Base-by-base conservation (phyloP, 768 basidiomycete species). In the Bullera alba region DNA sequence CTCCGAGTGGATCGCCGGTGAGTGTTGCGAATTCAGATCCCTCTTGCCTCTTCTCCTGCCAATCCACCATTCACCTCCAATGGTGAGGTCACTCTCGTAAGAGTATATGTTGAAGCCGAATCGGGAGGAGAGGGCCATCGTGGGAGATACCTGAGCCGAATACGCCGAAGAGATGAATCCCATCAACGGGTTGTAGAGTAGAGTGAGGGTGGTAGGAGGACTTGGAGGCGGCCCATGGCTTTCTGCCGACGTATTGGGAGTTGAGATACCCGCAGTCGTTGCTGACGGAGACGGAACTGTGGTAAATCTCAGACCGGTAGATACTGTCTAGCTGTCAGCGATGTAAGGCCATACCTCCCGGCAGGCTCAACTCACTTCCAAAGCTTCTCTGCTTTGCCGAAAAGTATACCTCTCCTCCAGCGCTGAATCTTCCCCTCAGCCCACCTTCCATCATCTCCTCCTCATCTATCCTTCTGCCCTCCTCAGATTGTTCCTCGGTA, bases 71-170 rank as follows among this genome's bases (percentile, higher is more conserved):
- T 96, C 92, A 1, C 86, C 85, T 2, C 93, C 93, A 76, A 96
- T 80, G 8, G 87, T 85, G 85, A 91, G 86, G 70, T 96, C 92
- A 71, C 88, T 91, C 60, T 93, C 89, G 71, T 90, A 96, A 73
- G 87, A 91, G 69, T 96, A 95, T 23, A 92, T 81, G 65, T 97
- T 97, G 75, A 96, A 90, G 68, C 96, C 90, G 67, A 92, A 97
- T 26, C 71, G 82, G 0, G 88, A 85, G 43, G 87, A 87, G 17
- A 97, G 70, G 0, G 88, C 82, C 35, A 96, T 80, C 69, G 93
- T 87, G 12, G 80, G 80, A 4, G 87, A 86, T 7, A 88, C 83
- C 46, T 84, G 85, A 2, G 92, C 88, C 0, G 89, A 84, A 69
- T 96, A 96, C 30, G 92, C 89, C 5, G 85, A 79, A 1, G 88